Percentiles rank a stretch among this genome's conserved stretches.
These are phyloP conservation scores for Lomentospora prolificans DNA, from an alignment of 2,329 filamentous ascomycete genomes.

Conservation along the genomic window DNA sequence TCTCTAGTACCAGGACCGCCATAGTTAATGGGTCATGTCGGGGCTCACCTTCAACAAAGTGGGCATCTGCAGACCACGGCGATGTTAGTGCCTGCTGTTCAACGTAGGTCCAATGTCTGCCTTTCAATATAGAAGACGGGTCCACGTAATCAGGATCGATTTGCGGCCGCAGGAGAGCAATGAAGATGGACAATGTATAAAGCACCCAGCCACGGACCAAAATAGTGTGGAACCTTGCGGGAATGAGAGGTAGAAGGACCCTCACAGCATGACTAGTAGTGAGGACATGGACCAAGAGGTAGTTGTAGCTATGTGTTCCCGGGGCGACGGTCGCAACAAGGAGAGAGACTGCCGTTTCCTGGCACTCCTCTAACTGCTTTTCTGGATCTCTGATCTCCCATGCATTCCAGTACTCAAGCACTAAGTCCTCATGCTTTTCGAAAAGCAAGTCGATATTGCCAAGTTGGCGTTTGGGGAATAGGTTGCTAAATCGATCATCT, in stretches of 20 bases:
- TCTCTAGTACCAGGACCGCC: no score
- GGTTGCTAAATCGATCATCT: constrained; percentile 60
- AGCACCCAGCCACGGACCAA: constrained; percentile 88
- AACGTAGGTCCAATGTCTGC: constrained; percentile 68
- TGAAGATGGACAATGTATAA: constrained; percentile 66
- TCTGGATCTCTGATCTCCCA: constrained; percentile 64
- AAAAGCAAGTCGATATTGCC: constrained; percentile 62
- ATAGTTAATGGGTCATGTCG: no score
- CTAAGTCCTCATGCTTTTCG: constrained; percentile 53
- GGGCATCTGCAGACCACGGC: constrained; percentile 59
- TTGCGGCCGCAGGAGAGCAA: constrained; percentile 62
- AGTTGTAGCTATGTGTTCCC: constrained; percentile 62
- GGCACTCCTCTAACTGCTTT: constrained; percentile 66
- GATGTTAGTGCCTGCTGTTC: constrained; percentile 61
- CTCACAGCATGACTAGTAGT: constrained; percentile 82
- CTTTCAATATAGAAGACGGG: constrained; percentile 41
- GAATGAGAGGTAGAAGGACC: constrained; percentile 71
- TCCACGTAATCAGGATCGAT: constrained; percentile 58
- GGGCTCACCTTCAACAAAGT: constrained; percentile 86
- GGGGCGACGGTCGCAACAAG: constrained; percentile 50
- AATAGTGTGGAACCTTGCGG: constrained; percentile 58
- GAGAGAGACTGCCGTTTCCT: constrained; percentile 51
- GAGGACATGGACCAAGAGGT: constrained; percentile 72
- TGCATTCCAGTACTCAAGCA: constrained; percentile 85
- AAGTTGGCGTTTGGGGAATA: constrained; percentile 49